A percentile compares a stretch with the other conserved stretches of the same genome.
Evolutionary conservation across 148 eudicot genomes (phyloP).

Genomic region (Suaeda aralocaspica): DNA sequence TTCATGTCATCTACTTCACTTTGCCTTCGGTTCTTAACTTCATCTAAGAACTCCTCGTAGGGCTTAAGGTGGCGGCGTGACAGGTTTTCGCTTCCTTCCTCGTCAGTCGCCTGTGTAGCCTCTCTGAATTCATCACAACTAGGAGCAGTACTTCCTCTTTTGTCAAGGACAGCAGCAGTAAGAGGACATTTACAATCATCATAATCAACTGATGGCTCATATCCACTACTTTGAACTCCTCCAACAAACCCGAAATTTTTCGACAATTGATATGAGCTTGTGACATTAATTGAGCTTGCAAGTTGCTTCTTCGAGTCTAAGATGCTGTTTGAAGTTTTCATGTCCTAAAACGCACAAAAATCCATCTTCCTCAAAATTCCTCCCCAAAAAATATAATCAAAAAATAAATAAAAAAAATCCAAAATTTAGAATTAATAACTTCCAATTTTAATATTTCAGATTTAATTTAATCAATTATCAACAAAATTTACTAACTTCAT

Average conservation of each 20-base stretch:
- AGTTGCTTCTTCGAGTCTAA: conserved; percentile 21
- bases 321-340: conserved; percentile 16
- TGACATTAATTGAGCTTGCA: conserved; percentile 18
- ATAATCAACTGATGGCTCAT: conserved; percentile 7
- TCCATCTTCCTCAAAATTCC: neutral
- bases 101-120: conserved; percentile 12
- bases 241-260: neutral
- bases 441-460: no score
- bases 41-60: conserved; percentile 27
- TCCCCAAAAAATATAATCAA: neutral
- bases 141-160: neutral
- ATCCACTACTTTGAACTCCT: neutral
- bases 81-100: neutral
- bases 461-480: neutral
- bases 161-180: conserved; percentile 20
- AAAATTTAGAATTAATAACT: no score
- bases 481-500: neutral
- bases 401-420: neutral
- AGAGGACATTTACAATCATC: neutral
- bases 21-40: conserved; percentile 21
- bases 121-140: neutral
- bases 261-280: conserved; percentile 21
- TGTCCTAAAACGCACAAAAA: neutral
- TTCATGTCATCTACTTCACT: conserved; percentile 18
- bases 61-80: conserved; percentile 16